Evolutionary conservation across 2,329 filamentous ascomycete species (phyloP), one percentile per base, ranked within the genome.

Genomic region (Ophiocordyceps camponoti-floridani): DNA sequence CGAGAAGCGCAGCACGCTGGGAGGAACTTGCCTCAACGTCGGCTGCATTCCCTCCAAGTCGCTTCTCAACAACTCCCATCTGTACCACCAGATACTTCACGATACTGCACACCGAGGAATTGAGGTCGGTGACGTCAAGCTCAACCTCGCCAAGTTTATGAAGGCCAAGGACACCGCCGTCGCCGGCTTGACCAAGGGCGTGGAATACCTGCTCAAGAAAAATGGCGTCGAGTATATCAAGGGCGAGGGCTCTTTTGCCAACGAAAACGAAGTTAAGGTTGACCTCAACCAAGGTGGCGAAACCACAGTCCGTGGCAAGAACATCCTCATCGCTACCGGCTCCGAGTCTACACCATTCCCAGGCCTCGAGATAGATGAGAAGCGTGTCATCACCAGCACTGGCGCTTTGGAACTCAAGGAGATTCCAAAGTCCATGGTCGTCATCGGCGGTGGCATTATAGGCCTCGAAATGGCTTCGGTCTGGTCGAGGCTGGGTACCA

Each of bases 11-110:
- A 91, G 91, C 54, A 74, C 78, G 48, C 80, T 98, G 56, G 91
- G 91, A 58, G 91, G 91, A 62, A 98, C 91, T 58, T 98, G 91
- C 73, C 72, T 98, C 59, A 98, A 98, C 65, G 91, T 98, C 60
- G 91, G 91, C 69, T 98, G 91, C 70, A 98, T 98, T 62, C 91
- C 91, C 53, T 98, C 91, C 53, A 98, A 98, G 70, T 95, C 91
- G 50, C 85, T 98, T 55, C 84, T 98, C 65, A 98, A 96, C 80
- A 96, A 96, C 75, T 95, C 91, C 56, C 87, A 95, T 66, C 77
- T 96, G 49, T 96, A 96, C 74, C 89, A 96, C 72, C 83, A 88
- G 68, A 83, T 95, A 60, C 77, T 93, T 49, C 89, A 98, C 71
- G 91, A 98, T 72, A 89, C 87, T 53, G 94, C 95, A 71, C 79